Evolutionary conservation across 805 yeast genomes (phyloP), one percentile per base, ranked within the genome.

Genomic region (Wickerhamomyces hampshirensis): DNA sequence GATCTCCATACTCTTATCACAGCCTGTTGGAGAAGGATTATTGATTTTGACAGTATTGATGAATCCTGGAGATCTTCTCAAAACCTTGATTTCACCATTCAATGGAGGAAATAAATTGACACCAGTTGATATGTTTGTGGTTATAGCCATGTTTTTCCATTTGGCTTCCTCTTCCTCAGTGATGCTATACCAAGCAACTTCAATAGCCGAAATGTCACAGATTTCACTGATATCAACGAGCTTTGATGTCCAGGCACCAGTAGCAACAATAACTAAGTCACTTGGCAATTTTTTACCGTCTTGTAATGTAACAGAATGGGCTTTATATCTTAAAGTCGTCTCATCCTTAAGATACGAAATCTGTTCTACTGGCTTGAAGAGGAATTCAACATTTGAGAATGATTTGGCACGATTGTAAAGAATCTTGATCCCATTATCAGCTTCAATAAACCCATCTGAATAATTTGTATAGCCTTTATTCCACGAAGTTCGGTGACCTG

Each of bases 161-260:
- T 32, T 24, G 9, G 13, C 23, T 9, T 26, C 35, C 21, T 45
- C 49, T 26, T 45, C 43, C 9, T 35, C 29, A 5, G 47, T 28
- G 10, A 43, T 28, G 21, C 37, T 38, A 26, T 27, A 40, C 47
- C 47, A 45, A 6, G 42, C 45, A 11, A 45, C 45, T 26, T 45
- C 50, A 19, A 45, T 40, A 4, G 45, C 43, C 5, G 45, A 36
- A 4, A 34, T 37, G 9, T 33, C 33, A 16, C 38, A 34, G 28
- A 40, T 16, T n/a, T 38, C 40, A 9, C 30, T 36, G 18, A 45
- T 13, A 30, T 43, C 30, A 10, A 45, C 47, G 11, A 45, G 31
- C 29, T 40, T 38, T 9, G 43, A 38, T 31, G 42, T 38, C 50
- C 50, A 45, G 3, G 50, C 42, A 28, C 50, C 50, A 14, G 50